Base-by-base conservation (phyloP, 2,329 filamentous ascomycete genomes). In the Stemphylium beticola region DNA sequence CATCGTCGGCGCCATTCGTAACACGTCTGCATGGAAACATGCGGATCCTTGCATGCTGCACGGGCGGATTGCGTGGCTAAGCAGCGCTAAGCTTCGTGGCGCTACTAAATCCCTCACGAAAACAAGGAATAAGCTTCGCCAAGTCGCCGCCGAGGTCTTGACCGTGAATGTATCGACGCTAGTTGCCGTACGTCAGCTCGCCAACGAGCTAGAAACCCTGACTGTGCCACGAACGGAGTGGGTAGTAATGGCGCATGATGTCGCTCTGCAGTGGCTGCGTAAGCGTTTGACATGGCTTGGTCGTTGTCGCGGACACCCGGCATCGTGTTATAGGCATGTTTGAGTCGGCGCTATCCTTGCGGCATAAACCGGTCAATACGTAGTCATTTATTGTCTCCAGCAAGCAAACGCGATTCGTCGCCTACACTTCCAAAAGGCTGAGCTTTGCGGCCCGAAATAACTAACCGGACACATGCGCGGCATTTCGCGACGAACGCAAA, bases 1-100 rank as follows among this genome's bases (percentile, higher is more conserved):
- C 33, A 6, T 29, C n/a, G 26, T 15, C 36, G 18, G 49, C 37
- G 20, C 29, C 37, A 39, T 31, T 37, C 36, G 49, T 50, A 47
- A 37, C 46, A 42, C n/a, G n/a, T 18, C 22, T 53, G 55, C 58
- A 50, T 57, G 45, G n/a, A 34, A 51, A 34, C 51, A 43, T 50
- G 50, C 47, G 34, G 26, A 33, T 36, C 55, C 47, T 58, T 36
- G 58, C 47, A 47, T 44, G 43, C 17, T 45, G 47, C 53, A 58
- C n/a, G 55, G 53, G 39, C 37, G 42, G 45, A 32, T 48, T 54
- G 50, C 58, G 56, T 54, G 45, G 41, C 53, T 61, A 58, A 58
- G 59, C 57, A 59, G 37, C 22, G 51, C 43, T 49, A 73, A 73
- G 70, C 70, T 66, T 69, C 60, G 54, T 62, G 55, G 61, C 57